phyloP scores from a whole-genome alignment of 768 basidiomycete species.

The Kwoniella dejecticola region DNA sequence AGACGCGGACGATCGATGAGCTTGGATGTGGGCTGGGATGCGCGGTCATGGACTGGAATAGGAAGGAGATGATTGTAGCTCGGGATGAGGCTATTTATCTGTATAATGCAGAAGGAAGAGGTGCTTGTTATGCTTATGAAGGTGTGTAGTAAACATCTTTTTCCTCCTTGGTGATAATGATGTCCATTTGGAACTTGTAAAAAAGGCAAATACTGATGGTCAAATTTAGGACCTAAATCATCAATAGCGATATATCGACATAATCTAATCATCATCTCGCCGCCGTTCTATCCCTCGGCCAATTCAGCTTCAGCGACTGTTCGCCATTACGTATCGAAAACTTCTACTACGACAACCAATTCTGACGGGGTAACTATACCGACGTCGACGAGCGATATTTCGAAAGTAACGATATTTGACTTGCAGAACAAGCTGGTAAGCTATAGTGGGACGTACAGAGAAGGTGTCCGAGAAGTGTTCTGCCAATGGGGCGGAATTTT shows the following conservation, averaged over 20 bases:
- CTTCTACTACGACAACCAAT: constrained; percentile 58
- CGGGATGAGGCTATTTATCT: constrained; percentile 89
- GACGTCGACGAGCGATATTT: constrained; percentile 31
- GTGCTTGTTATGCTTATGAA: constrained; percentile 87
- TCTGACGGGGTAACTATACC: constrained; percentile 62
- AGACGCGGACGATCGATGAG: constrained; percentile 76
- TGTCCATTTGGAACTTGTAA: neutral
- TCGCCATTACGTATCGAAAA: constrained; percentile 67
- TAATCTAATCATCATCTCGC: constrained; percentile 87
- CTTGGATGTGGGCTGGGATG: constrained; percentile 83
- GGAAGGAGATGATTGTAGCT: constrained; percentile 73
- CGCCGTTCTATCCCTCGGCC: constrained; percentile 71
- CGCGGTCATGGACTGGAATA: constrained; percentile 72
- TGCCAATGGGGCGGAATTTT: constrained; percentile 80
- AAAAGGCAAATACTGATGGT: too few relatives aligned
- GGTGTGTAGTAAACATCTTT: constrained; percentile 59
- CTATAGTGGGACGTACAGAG: constrained; percentile 75
- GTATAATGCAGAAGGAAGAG: constrained; percentile 77
- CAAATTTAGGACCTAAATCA: constrained; percentile 75
- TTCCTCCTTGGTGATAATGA: too few relatives aligned
- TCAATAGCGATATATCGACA: constrained; percentile 75
- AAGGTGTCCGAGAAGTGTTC: constrained; percentile 80
- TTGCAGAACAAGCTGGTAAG: constrained; percentile 88
- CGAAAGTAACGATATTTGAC: constrained; percentile 75
- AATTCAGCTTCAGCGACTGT: constrained; percentile 72